Percentiles rank a stretch among this genome's conserved stretches.
These are phyloP conservation scores for Chionographis japonica DNA, from an alignment of 106 monocot genomes.

Conservation along the genomic window DNA sequence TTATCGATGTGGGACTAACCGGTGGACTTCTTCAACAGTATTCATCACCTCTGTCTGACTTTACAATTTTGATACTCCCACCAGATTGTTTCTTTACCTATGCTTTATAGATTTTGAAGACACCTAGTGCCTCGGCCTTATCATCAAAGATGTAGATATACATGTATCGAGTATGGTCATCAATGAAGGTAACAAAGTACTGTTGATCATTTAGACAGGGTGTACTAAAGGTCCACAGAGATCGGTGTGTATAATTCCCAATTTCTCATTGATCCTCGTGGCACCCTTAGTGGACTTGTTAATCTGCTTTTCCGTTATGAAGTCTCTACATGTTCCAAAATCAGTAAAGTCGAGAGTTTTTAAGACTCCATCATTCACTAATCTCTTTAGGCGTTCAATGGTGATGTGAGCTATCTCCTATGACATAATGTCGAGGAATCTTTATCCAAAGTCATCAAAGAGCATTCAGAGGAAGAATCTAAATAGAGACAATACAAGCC, in stretches of 20 bases:
- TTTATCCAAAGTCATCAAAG: neutral
- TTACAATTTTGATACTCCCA: neutral
- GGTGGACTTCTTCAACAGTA: no score
- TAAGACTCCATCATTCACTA: neutral
- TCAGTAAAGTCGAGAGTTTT: constrained; percentile 13
- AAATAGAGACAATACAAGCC: neutral
- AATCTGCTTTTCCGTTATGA: constrained; percentile 14
- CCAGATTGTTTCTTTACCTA: neutral
- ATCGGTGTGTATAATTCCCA: constrained; percentile 9
- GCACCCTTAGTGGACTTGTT: constrained; percentile 6
- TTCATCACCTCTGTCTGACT: constrained; percentile 2
- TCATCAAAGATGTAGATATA: neutral
- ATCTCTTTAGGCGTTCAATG: constrained; percentile 7
- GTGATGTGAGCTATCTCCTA: constrained; percentile 19
- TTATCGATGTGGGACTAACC: no score
- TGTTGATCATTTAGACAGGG: neutral
- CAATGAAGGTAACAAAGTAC: neutral
- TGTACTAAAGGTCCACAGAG: constrained; percentile 5
- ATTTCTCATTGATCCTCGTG: neutral
- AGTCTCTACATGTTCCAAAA: constrained; percentile 8
- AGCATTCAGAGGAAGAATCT: neutral
- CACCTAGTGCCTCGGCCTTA: neutral
- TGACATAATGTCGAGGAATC: constrained; percentile 7
- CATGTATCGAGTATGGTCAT: neutral
- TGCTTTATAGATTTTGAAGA: constrained; percentile 1